phyloP scores from a whole-genome alignment of 1,139 yeast species.

The Geotrichum bryndzae region DNA sequence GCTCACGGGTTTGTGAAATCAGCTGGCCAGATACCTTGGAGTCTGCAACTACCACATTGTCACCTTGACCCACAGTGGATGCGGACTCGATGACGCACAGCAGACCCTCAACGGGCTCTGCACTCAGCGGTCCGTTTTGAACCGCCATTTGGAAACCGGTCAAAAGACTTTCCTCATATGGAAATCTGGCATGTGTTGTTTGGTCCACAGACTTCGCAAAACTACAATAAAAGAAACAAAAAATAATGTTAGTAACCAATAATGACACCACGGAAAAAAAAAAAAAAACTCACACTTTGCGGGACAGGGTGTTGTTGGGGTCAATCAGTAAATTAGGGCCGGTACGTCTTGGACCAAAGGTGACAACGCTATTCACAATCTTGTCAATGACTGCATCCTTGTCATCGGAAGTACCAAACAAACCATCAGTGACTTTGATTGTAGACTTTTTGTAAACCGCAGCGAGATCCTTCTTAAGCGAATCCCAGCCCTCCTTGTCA shows the following conservation, averaged over 20 bases:
- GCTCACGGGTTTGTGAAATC: slow-evolving; percentile 66
- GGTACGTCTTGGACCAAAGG: slow-evolving; percentile 71
- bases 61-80: slow-evolving; percentile 24
- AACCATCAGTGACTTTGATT: slow-evolving; percentile 10
- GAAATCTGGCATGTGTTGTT: slow-evolving; percentile 22
- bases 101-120: slow-evolving; percentile 84
- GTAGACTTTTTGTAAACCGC: slow-evolving; percentile 3
- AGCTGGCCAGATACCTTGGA: slow-evolving; percentile 56
- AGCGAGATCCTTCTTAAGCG: slow-evolving; percentile 6
- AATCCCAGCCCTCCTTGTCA: slow-evolving; percentile 8
- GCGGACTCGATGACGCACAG: slow-evolving; percentile 45
- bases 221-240: background rate
- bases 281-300: slow-evolving; percentile 12
- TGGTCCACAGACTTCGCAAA: background rate
- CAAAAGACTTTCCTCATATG: slow-evolving; percentile 59
- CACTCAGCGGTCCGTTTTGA: slow-evolving; percentile 79
- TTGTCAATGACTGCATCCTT: slow-evolving; percentile 3
- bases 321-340: slow-evolving; percentile 78
- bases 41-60: slow-evolving; percentile 28
- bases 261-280: background rate
- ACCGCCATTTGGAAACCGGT: slow-evolving; percentile 85
- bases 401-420: slow-evolving; percentile 22
- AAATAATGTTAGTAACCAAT: background rate
- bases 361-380: slow-evolving; percentile 40
- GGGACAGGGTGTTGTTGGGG: slow-evolving; percentile 31